Evolutionary conservation across 2,329 filamentous ascomycete genomes (phyloP).

Genomic region (Cladosporium sp.): DNA sequence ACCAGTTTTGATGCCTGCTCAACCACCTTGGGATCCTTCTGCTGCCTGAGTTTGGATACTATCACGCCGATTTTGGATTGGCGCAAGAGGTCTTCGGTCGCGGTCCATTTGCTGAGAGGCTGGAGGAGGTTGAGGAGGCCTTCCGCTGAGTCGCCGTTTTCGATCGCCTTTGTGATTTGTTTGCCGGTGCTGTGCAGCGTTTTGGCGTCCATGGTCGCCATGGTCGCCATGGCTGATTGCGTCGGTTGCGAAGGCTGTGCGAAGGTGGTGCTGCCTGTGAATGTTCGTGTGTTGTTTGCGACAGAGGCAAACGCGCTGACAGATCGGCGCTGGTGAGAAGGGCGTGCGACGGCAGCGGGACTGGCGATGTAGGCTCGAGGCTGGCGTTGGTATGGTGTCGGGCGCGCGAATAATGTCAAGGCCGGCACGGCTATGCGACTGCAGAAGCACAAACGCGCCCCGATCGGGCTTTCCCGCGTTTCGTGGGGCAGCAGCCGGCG

Average conservation of each 20-base stretch:
- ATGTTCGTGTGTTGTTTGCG: too few species aligned
- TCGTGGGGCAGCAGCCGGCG: not conserved
- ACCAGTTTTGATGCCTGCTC: constrained; percentile 76
- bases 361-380: not conserved
- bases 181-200: constrained; percentile 73
- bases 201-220: constrained; percentile 73
- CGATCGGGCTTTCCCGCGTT: not conserved
- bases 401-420: too few species aligned
- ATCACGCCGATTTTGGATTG: constrained; percentile 87
- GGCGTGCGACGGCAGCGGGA: not conserved
- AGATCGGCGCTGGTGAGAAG: not conserved
- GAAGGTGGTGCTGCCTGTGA: not conserved
- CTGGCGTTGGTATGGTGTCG: not conserved
- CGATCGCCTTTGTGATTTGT: constrained; percentile 71
- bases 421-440: not conserved
- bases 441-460: not conserved
- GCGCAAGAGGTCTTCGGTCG: constrained; percentile 84
- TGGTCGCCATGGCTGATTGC: constrained; percentile 30
- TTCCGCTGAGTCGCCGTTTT: constrained; percentile 65
- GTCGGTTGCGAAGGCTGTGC: not conserved
- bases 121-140: constrained; percentile 69
- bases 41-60: constrained; percentile 76
- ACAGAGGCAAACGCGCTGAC: too few species aligned
- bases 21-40: constrained; percentile 68
- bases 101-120: constrained; percentile 71